Evolutionary conservation across 2,329 filamentous ascomycete genomes (phyloP), one percentile per base, ranked within the genome.

Genomic region (Aspergillus chevalieri): DNA sequence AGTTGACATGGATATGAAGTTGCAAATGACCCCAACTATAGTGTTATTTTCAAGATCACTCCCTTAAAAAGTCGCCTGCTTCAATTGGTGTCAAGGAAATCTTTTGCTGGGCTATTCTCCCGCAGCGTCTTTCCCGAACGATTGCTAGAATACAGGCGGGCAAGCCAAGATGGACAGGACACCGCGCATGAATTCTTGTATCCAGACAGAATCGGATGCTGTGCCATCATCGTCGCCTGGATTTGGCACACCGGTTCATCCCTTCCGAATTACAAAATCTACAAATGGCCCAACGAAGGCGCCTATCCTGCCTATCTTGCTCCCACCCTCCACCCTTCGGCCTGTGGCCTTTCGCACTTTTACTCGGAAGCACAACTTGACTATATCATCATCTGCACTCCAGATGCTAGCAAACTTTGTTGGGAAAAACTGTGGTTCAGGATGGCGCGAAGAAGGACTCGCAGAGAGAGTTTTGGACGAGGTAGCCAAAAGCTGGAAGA

Each of bases 331-430:
- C 8, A 94, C 88, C 0, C 75, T 98, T 38, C 81, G 94, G 54
- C 92, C 93, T 2, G 78, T 97, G 17, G 94, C 93, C 7, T 97
- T 98, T 65, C 84, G 93, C 43, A 94, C 89, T 0, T 95, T 98
- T 58, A 98, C 93, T 2, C 96, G 96, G 70, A 98, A 97, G 65
- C 89, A 98, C 72, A 94, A 92, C 60, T 77, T 98, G 49, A 97
- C 91, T 0, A 81, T 98, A 47, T 91, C 88, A 6, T 93, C 92
- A 0, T 83, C 90, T 0, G 89, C 93, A 0, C 75, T 98, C 4
- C 85, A 92, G 67, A 82, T 87, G 43, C 78, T 98, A 28, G 91
- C 93, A 17, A 79, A 82, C 1, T 98, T 98, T 67, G 86, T 98
- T 47, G 94, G 93, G 9, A 85, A 88, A 59, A 87, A 95, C 69